Evolutionary conservation across 768 basidiomycete genomes (phyloP).

Genomic region (Leccinum longicurvipes): DNA sequence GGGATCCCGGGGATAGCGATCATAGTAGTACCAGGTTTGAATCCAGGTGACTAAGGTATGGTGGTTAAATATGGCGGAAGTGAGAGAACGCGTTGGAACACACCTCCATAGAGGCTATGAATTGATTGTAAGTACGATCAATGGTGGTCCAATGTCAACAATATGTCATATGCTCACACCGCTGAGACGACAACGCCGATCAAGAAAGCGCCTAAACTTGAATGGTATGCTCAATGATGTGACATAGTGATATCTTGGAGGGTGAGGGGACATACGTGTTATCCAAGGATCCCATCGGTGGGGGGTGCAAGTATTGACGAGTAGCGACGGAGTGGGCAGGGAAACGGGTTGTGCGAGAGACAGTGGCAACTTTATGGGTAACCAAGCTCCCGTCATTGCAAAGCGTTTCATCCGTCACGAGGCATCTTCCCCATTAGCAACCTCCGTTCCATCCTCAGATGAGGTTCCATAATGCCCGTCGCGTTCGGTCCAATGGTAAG

Average conservation of each 20-base stretch:
- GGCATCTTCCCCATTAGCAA: slow-evolving; percentile 16
- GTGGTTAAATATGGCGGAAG: slow-evolving; percentile 3
- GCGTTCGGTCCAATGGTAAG: no score
- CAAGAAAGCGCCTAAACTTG: slow-evolving; percentile 52
- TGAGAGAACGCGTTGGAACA: slow-evolving; percentile 4
- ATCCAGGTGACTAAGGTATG: slow-evolving; percentile 47
- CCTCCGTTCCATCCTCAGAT: slow-evolving; percentile 8
- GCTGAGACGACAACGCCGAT: slow-evolving; percentile 54
- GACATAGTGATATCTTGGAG: neutral
- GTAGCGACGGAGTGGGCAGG: neutral
- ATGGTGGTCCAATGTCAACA: slow-evolving; percentile 1
- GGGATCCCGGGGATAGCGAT: slow-evolving; percentile 45
- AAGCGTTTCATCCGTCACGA: slow-evolving; percentile 23
- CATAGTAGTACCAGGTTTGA: slow-evolving; percentile 57
- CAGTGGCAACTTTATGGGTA: slow-evolving; percentile 13
- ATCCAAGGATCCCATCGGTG: slow-evolving; percentile 27
- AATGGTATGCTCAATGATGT: neutral
- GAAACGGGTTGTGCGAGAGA: slow-evolving; percentile 15
- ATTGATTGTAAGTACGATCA: neutral
- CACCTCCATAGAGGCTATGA: slow-evolving; percentile 51
- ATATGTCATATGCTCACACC: slow-evolving; percentile 36
- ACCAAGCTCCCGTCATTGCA: slow-evolving; percentile 21
- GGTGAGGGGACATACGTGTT: slow-evolving; percentile 34
- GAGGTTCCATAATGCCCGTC: slow-evolving; percentile 17
- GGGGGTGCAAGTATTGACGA: neutral